Percentiles rank a stretch among this genome's conserved stretches.
These are phyloP conservation scores for Sarcodon aspratus DNA, from an alignment of 768 basidiomycete genomes.

Conservation along the genomic window DNA sequence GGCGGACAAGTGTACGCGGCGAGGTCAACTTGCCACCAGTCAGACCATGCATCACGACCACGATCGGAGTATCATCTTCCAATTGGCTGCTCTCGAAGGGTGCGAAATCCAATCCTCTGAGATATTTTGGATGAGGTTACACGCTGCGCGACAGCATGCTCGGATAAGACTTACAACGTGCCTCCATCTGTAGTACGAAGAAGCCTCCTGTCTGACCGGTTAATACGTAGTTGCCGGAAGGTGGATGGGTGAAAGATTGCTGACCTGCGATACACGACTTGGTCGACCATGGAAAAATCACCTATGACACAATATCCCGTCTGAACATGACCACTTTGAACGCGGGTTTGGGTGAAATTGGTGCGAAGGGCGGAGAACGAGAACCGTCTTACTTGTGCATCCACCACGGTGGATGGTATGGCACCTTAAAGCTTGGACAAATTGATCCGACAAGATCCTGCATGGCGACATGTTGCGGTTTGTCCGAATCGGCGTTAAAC, in stretches of 20 bases:
- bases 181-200: slow-evolving; percentile 50
- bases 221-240: neutral
- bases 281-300: slow-evolving; percentile 46
- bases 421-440: slow-evolving; percentile 17
- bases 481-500: no score
- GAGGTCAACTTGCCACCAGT: slow-evolving; percentile 26
- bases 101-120: slow-evolving; percentile 59
- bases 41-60: slow-evolving; percentile 42
- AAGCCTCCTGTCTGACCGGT: slow-evolving; percentile 24
- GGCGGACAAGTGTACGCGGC: slow-evolving; percentile 1
- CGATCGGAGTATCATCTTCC: slow-evolving; percentile 33
- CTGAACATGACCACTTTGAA: slow-evolving; percentile 47
- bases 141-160: neutral
- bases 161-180: slow-evolving; percentile 35
- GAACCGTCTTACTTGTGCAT: slow-evolving; percentile 13
- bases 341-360: neutral
- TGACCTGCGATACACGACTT: slow-evolving; percentile 45
- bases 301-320: slow-evolving; percentile 50
- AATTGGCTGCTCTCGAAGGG: slow-evolving; percentile 20
- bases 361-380: neutral
- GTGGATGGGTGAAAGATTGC: slow-evolving; percentile 2
- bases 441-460: slow-evolving; percentile 11
- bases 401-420: slow-evolving; percentile 20
- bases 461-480: neutral
- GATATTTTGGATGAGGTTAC: neutral